These are phyloP conservation scores for Sambucus nigra DNA, from an alignment of 129 eudicot genomes.

Conservation along the genomic window DNA sequence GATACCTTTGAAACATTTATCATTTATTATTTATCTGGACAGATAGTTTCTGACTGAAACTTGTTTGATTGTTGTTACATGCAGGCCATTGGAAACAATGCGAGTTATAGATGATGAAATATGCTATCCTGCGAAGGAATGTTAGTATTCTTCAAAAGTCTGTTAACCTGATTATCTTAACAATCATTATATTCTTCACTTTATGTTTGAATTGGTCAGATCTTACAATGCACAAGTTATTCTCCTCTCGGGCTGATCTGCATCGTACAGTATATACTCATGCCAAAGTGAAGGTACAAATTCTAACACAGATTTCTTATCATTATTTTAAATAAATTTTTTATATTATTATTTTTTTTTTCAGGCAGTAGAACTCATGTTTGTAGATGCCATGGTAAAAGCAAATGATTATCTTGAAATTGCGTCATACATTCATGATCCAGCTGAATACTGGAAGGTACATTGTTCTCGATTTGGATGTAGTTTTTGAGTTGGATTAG, in stretches of 20 bases:
- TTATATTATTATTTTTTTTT: conserved; percentile 1
- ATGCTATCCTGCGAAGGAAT: conserved; percentile 89
- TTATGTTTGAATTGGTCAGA: conserved; percentile 34
- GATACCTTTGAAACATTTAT: no score
- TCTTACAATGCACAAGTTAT: conserved; percentile 75
- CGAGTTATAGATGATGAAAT: conserved; percentile 81
- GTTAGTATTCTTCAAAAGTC: conserved; percentile 34
- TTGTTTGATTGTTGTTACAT: conserved; percentile 11
- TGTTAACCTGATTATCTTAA: background rate
- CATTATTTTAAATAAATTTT: background rate
- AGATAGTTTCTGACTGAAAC: background rate
- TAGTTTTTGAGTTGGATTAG: conserved; percentile 1
- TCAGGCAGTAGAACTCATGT: conserved; percentile 88
- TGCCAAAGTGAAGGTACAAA: conserved; percentile 84
- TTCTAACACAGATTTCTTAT: background rate
- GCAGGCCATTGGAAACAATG: conserved; percentile 84
- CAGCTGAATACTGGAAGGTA: conserved; percentile 91
- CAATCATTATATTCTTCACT: conserved; percentile 3
- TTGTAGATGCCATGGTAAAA: conserved; percentile 70
- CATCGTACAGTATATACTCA: conserved; percentile 84
- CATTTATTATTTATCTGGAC: background rate
- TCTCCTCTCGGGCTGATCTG: conserved; percentile 81
- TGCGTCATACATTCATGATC: conserved; percentile 47
- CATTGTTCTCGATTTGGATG: background rate
- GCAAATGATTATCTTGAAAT: conserved; percentile 51